Percentiles rank a stretch among this genome's conserved stretches.
phyloP scores from a whole-genome alignment of 169 alveolate genomes.

The Plasmodium vivax region DNA sequence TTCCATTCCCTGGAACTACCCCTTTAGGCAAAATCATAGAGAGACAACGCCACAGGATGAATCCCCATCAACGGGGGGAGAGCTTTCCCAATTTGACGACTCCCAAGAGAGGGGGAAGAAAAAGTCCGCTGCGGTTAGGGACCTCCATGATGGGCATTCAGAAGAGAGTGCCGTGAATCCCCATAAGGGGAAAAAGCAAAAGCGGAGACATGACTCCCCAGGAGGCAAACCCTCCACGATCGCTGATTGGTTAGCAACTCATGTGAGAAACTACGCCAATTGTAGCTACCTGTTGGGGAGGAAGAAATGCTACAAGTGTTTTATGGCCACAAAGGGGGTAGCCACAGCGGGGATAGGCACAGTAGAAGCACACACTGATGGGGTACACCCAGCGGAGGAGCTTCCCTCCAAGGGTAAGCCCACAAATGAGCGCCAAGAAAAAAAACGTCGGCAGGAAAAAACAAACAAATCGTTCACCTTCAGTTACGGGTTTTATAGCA shows the following conservation, averaged over 20 bases:
- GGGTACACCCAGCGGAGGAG: background rate
- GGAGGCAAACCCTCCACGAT: background rate
- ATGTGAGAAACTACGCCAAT: constrained; percentile 6
- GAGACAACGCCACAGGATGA: background rate
- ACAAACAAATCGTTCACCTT: constrained; percentile 8
- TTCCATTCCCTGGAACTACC: background rate
- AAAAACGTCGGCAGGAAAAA: background rate
- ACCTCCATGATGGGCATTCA: background rate
- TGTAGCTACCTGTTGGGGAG: constrained; percentile 10
- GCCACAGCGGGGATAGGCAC: background rate
- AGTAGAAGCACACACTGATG: background rate
- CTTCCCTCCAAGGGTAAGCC: background rate
- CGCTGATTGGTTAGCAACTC: background rate
- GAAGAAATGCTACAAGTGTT: constrained; percentile 40
- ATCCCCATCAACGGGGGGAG: background rate
- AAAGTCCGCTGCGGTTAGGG: background rate
- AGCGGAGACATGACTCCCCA: background rate
- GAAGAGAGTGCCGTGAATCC: background rate
- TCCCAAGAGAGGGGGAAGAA: background rate
- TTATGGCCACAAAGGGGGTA: background rate
- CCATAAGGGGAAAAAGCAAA: background rate
- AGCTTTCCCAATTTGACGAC: background rate
- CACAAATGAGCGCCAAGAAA: constrained; percentile 10
- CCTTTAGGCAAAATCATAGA: background rate
- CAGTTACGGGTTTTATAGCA: constrained; percentile 51